Evolutionary conservation across 371 early-diverging fungal species (phyloP).

Genomic region (Saksenaea oblongispora): DNA sequence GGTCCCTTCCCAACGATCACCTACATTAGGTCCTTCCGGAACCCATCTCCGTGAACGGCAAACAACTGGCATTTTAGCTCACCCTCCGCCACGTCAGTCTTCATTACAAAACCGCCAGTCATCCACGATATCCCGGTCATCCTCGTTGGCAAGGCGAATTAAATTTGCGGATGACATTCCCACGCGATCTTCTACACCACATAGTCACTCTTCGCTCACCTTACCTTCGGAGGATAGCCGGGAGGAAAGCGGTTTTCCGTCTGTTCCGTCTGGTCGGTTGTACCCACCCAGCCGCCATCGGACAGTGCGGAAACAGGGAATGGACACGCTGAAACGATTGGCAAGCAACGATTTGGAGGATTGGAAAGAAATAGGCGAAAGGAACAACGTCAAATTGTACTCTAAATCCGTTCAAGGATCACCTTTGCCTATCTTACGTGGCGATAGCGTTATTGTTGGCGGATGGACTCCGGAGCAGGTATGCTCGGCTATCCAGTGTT

Average conservation of each 20-base stretch:
- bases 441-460: slow-evolving; percentile 45
- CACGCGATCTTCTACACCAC: not conserved
- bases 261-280: slow-evolving; percentile 13
- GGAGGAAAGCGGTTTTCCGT: slow-evolving; percentile 6
- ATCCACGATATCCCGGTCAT: slow-evolving; percentile 18
- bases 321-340: slow-evolving; percentile 45
- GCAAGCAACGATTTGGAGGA: slow-evolving; percentile 38
- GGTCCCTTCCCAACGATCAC: not conserved
- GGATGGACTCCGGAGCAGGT: slow-evolving; percentile 58
- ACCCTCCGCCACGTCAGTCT: slow-evolving; percentile 22
- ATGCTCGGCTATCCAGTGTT: slow-evolving; percentile 50
- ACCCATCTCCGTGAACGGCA: not conserved
- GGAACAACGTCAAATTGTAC: slow-evolving; percentile 46
- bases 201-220: not conserved
- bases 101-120: slow-evolving; percentile 10
- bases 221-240: not conserved
- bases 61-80: slow-evolving; percentile 7
- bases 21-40: not conserved
- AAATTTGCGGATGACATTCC: slow-evolving; percentile 18
- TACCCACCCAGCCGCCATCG: slow-evolving; percentile 45
- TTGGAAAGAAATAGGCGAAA: slow-evolving; percentile 48
- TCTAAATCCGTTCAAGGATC: slow-evolving; percentile 44
- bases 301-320: slow-evolving; percentile 29
- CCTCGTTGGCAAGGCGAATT: slow-evolving; percentile 12
- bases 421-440: slow-evolving; percentile 52